These are phyloP conservation scores for Aspergillus olivimuriae DNA, from an alignment of 495 filamentous ascomycete species.

Conservation along the genomic window DNA sequence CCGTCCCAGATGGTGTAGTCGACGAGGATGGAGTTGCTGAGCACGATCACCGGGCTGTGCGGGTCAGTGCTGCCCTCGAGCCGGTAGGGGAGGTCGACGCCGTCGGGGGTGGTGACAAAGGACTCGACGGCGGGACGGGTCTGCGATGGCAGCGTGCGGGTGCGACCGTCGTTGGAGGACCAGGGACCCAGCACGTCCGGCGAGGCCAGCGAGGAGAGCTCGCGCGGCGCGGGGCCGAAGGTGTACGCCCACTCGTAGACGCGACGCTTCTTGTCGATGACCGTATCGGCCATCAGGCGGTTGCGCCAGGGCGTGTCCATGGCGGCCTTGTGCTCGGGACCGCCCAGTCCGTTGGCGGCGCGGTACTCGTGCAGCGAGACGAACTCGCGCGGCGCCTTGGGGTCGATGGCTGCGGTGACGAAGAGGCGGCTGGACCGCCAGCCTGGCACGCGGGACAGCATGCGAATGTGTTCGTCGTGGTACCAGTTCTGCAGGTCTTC, in stretches of 20 bases:
- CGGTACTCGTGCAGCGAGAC: conserved; percentile 67
- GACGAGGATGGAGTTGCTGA: conserved; percentile 70
- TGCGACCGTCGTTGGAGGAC: conserved; percentile 49
- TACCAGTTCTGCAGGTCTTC: conserved; percentile 62
- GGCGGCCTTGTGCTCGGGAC: conserved; percentile 56
- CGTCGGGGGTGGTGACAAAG: conserved; percentile 60
- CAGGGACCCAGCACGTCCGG: conserved; percentile 32
- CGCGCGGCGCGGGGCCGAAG: conserved; percentile 67
- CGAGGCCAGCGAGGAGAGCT: conserved; percentile 44
- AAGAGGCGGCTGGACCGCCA: conserved; percentile 67
- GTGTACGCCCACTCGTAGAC: conserved; percentile 69
- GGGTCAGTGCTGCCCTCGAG: conserved; percentile 66
- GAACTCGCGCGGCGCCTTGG: conserved; percentile 44
- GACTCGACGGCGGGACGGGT: conserved; percentile 54
- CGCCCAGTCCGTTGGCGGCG: conserved; percentile 55
- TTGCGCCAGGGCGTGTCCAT: conserved; percentile 51
- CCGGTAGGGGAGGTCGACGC: conserved; percentile 60
- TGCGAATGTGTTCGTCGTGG: conserved; percentile 61
- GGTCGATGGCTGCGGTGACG: conserved; percentile 49
- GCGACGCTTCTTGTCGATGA: conserved; percentile 48
- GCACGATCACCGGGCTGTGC: conserved; percentile 60
- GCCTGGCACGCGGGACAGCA: conserved; percentile 66
- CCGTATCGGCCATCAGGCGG: conserved; percentile 49
- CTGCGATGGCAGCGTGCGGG: conserved; percentile 44
- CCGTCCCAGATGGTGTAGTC: conserved; percentile 70